Base-by-base conservation (phyloP, 2,329 filamentous ascomycete genomes). In the Calonectria fujianensis region DNA sequence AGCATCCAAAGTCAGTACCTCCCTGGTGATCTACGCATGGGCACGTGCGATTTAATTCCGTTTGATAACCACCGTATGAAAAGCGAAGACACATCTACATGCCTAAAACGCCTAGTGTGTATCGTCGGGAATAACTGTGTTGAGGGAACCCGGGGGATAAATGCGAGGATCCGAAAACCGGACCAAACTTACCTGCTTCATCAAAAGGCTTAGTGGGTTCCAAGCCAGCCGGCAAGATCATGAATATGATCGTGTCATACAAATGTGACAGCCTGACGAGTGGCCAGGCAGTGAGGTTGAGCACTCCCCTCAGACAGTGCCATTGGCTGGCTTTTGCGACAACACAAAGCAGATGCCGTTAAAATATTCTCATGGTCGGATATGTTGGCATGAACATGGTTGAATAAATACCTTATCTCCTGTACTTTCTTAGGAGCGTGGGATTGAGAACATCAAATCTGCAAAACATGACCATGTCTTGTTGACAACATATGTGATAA, bases 21-120 rank as follows among this genome's bases (percentile, higher is more conserved):
- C n/a, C 37, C 35, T 29, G 9, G 24, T 27, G 35, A 63, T 63
- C 57, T 41, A 29, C 54, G 20, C 37, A 29, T 27, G 37, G 32
- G 32, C 16, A 63, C 57, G 13, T 39, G 32, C 57, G 57, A 41
- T 39, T 29, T 63, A 63, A 29, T 63, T 37, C 57, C 57, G 57
- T 14, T 29, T 11, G 27, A 63, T 41, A 41, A 11, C 35, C n/a
- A 11, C 35, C n/a, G 35, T 14, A 29, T 29, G 11, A 16, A 27
- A 41, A 29, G 37, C 6, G 14, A 24, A 29, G n/a, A 63, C 10
- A 9, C 2, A 14, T 41, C 5, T 7, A 16, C 7, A 29, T 41
- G 24, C 9, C 4, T 5, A 18, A 20, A 63, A 16, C 35, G 3
- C 24, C n/a, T 3, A 29, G 20, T 20, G 16, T 35, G 18, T 29